Evolutionary conservation across 2,329 filamentous ascomycete species (phyloP).

Genomic region (Cytospora piceicola): DNA sequence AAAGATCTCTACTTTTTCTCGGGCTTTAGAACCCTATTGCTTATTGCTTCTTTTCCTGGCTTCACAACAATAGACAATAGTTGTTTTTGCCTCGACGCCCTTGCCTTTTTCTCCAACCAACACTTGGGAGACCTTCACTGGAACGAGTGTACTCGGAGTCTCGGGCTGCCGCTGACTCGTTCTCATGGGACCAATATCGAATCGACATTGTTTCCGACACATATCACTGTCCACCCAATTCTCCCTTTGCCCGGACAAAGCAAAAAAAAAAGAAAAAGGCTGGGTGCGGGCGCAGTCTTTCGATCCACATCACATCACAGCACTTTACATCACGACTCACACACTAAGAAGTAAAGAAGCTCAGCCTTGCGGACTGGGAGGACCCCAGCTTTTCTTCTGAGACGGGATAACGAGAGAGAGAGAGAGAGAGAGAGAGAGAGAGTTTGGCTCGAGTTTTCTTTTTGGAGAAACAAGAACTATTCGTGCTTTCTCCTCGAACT

Average conservation of each 20-base stretch:
- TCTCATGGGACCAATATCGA: not conserved
- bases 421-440: no score
- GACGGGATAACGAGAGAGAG: not conserved
- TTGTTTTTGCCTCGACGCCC: not conserved
- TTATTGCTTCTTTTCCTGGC: conserved; percentile 8
- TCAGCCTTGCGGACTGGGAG: conserved; percentile 1
- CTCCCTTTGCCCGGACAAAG: not conserved
- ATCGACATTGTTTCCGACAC: not conserved
- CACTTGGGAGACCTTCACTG: not conserved
- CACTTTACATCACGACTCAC: not conserved
- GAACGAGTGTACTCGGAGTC: not conserved
- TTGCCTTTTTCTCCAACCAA: not conserved
- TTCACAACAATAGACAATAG: not conserved
- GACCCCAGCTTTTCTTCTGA: not conserved
- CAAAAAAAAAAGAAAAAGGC: not conserved
- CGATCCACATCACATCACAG: not conserved
- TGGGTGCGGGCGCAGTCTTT: not conserved
- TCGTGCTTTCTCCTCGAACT: no score
- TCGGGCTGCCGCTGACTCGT: not conserved
- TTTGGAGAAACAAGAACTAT: no score
- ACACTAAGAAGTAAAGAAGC: not conserved
- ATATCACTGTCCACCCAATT: no score
- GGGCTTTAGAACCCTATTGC: conserved; percentile 14
- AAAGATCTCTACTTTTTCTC: not conserved
- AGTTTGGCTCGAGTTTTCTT: no score